Conservation (phyloP, 176 grass and related monocot genomes). For the Juncus effusus region DNA sequence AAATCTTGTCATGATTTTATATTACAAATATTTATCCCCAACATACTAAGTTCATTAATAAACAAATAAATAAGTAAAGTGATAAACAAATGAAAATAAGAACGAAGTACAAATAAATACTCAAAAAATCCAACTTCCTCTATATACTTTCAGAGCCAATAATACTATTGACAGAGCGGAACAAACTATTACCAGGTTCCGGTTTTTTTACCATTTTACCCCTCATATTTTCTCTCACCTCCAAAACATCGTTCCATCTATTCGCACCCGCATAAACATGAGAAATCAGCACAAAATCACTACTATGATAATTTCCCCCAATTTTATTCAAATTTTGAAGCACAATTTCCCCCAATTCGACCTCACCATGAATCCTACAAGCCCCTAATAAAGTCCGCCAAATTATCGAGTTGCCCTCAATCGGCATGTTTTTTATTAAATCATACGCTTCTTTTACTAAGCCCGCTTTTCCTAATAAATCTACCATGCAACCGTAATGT, state of each 20-base stretch:
- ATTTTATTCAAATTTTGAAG: constrained; percentile 36
- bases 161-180: neutral
- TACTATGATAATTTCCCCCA: constrained; percentile 38
- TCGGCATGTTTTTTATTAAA: constrained; percentile 48
- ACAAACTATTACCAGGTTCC: constrained; percentile 32
- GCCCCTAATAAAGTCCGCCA: constrained; percentile 56
- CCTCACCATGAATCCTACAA: constrained; percentile 47
- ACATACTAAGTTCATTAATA: neutral
- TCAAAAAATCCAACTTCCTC: too few relatives aligned
- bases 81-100: too few relatives aligned
- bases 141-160: too few relatives aligned
- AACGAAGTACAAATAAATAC: too few relatives aligned
- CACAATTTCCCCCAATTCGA: constrained; percentile 42
- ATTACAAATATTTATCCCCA: neutral
- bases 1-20: too few relatives aligned
- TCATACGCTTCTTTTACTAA: constrained; percentile 38
- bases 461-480: constrained; percentile 52
- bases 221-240: constrained; percentile 44
- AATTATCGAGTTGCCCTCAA: constrained; percentile 33
- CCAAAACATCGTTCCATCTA: constrained; percentile 39
- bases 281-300: constrained; percentile 51
- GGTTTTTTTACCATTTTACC: constrained; percentile 38
- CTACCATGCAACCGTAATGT: constrained; percentile 68
- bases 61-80: neutral
- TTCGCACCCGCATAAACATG: constrained; percentile 43